These are phyloP conservation scores for Triticum urartu DNA, from an alignment of 176 grass and related monocot species.

Conservation along the genomic window DNA sequence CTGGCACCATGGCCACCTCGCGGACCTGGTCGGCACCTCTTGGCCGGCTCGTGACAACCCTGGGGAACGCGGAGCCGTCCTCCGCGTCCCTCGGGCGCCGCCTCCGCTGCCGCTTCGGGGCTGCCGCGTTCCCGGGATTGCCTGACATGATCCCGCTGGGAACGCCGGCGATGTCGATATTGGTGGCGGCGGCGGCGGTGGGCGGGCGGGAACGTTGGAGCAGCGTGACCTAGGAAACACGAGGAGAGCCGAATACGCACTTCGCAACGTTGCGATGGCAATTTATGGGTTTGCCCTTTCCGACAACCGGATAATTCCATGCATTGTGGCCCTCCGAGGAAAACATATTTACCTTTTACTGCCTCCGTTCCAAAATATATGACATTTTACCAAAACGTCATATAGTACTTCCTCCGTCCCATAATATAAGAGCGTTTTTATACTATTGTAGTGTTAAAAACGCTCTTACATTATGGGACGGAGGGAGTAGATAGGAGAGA, in stretches of 20 bases:
- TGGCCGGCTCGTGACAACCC: constrained; percentile 15
- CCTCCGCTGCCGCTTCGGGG: constrained; percentile 36
- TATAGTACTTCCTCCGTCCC: no score
- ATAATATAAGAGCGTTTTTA: no score
- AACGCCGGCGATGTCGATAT: constrained; percentile 18
- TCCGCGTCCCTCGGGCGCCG: constrained; percentile 31
- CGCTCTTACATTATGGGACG: no score
- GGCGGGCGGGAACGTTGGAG: constrained; percentile 1
- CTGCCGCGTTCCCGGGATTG: background rate
- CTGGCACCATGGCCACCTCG: background rate
- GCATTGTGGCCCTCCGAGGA: background rate
- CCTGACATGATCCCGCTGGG: constrained; percentile 28
- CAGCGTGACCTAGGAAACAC: constrained; percentile 9
- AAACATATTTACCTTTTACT: background rate
- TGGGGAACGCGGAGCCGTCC: constrained; percentile 25
- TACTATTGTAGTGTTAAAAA: no score
- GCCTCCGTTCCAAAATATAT: no score
- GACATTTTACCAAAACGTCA: no score
- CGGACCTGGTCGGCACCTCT: background rate
- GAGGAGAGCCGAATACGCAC: background rate
- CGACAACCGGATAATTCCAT: background rate
- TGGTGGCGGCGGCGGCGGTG: constrained; percentile 2
- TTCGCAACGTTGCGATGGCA: background rate
- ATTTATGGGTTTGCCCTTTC: background rate
- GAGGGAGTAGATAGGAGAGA: no score